Evolutionary conservation across 495 filamentous ascomycete species (phyloP), one percentile per base, ranked within the genome.

Genomic region (Rhypophila decipiens): DNA sequence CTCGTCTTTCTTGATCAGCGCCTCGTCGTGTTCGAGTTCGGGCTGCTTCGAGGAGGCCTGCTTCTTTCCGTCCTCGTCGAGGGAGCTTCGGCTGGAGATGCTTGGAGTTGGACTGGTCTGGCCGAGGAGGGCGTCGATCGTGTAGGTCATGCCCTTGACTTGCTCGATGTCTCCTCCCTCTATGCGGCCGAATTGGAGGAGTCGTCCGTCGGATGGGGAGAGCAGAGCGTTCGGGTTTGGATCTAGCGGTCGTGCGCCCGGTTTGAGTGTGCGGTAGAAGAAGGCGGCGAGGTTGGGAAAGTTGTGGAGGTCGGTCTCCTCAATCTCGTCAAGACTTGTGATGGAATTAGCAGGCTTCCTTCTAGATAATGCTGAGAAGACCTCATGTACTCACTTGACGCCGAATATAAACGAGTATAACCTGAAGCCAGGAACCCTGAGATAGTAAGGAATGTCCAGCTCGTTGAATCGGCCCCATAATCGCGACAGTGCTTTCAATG

Each of bases 111-210:
- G 72, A 17, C 67, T 67, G 45, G 69, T 77, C 40, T 80, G 79
- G 29, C 93, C 93, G 3, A 99, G 72, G 1, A 99, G 75, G 1
- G 91, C 89, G 61, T 97, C 93, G 39, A 99, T 75, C 49, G 86
- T 93, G 65, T 99, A 99, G 3, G 90, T 97, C 76, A 97, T 91
- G 38, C 93, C 93, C 65, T 99, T 99, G 33, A 97, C 91, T 64
- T 97, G 93, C 65, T 97, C 93, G n/a, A 99, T 90, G 55, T 95
- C 86, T 23, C 90, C 91, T 41, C 86, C 78, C 53, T 93, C 84
- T 46, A 99, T 95, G 52, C 78, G 84, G 3, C 93, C 93, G 56
- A 88, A 97, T 59, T 97, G 93, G 13, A 99, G 73, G 22, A 99
- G 75, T 41, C 83, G 80, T 8, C 93, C 94, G 65, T 99, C 93